Evolutionary conservation across 257 asterid species (phyloP), one percentile per base, ranked within the genome.

Genomic region (Fraxinus anomala): DNA sequence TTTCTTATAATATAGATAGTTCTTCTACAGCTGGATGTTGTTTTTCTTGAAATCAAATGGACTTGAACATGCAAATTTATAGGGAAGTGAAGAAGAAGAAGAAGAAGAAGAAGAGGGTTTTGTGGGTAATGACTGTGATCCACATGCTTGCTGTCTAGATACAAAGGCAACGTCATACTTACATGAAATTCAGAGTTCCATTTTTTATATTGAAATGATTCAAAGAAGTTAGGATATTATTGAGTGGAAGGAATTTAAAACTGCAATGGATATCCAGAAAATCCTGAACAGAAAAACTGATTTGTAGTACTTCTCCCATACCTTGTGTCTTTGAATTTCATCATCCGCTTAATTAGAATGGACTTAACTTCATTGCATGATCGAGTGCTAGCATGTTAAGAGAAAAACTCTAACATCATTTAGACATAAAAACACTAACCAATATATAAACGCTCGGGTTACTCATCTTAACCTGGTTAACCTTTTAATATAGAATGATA

Each of bases 21-120:
- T 56, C 59, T 19, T 59, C 40, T n/a, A 24, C 26, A 2, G 49
- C 14, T 7, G 30, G 23, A 61, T 30, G 3, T 49, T 4, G 40
- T 28, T 73, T 7, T 73, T 54, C 24, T 37, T 73, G 36, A 31
- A 31, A 65, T 73, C 69, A 73, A 49, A 42, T 12, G 66, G 66
- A 56, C 24, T 17, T 12, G 10, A 47, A 14, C 31, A 31, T 31
- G 68, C 19, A 33, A 13, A 73, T 51, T 51, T 73, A 73, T 51
- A 51, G 33, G 30, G 68, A 12, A 14, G 31, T 51, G 23, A 28
- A 49, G 49, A 19, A 31, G 49, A 26, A 24, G 47, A 40, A 12
- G 23, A 28, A 49, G 49, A 19, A 31, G 49, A 26, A 24, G 47
- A 40, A 12, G 69, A 9, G 5, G 17, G 17, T 7, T 24, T 9